Evolutionary conservation across 805 yeast genomes (phyloP), one percentile per base, ranked within the genome.

Genomic region (Saccharomycopsis sp.): DNA sequence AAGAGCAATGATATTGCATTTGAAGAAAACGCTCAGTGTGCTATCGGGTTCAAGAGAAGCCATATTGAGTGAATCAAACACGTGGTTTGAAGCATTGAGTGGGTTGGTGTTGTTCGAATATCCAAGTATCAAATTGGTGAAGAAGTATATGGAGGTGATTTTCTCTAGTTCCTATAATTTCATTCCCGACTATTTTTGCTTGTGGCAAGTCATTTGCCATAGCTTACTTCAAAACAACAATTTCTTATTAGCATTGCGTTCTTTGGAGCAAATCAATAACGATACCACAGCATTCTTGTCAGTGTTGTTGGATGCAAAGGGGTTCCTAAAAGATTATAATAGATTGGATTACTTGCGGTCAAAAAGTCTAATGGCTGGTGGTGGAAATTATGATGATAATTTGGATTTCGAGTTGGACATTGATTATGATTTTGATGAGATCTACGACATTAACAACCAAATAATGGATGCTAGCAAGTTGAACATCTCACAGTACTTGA

Each of bases 81-180:
- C 73, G 0, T 82, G 94, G 94, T 80, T 77, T 53, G 92, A 82
- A 52, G 64, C 77, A 10, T 66, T 74, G 30, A 60, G 68, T 30
- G 73, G 75, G 5, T 63, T 77, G n/a, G 54, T 75, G 7, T 58
- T 77, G 29, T 83, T 64, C 53, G 77, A 77, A 52, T 67, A 80
- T 59, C 86, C 75, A 51, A 66, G 75, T 4, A 39, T 53, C 8
- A 63, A 65, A 27, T 52, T 71, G 20, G 46, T 69, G 1, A 47
- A 48, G 10, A 71, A 73, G 46, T 68, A 71, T 50, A 48, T 67
- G 36, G 41, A 34, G 6, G 10, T 26, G 2, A 36, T 46, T 13
- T 4, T 13, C 10, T 4, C 8, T 10, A 13, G 16, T 4, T 8
- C n/a, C 10, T 9, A 13, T 15, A 13, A 5, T 8, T 5, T 5